Evolutionary conservation across 139 green algal genomes (phyloP).

Genomic region (Asterochloris sp.): DNA sequence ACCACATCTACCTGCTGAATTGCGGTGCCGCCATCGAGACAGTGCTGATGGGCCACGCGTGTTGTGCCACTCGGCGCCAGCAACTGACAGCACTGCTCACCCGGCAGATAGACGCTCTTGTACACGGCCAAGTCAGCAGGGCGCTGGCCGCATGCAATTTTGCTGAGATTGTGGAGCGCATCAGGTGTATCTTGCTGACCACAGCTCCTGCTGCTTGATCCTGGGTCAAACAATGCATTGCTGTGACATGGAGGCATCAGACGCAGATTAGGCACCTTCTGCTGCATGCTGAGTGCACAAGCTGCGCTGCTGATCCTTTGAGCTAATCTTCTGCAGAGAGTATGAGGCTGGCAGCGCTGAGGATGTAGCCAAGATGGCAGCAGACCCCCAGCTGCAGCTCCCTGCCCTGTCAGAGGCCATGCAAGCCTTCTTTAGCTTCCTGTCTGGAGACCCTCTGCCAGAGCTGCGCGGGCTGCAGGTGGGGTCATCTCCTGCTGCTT

Average conservation of each 20-base stretch:
- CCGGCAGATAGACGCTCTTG: neutral
- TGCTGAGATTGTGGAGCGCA: constrained; percentile 57
- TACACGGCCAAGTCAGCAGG: neutral
- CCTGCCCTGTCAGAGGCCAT: constrained; percentile 50
- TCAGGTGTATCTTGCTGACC: constrained; percentile 20
- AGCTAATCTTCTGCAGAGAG: neutral
- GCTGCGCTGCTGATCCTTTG: neutral
- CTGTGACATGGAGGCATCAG: neutral
- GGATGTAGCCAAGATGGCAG: constrained; percentile 22
- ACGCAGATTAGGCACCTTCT: neutral
- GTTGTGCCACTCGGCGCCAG: neutral
- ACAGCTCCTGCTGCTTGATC: neutral
- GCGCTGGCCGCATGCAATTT: constrained; percentile 48
- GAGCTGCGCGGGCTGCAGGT: constrained; percentile 71
- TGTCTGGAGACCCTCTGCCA: constrained; percentile 69
- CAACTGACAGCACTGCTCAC: neutral
- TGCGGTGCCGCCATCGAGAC: too few relatives aligned
- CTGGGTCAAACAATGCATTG: neutral
- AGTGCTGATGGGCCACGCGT: neutral
- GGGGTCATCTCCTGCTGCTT: neutral
- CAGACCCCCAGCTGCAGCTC: constrained; percentile 56
- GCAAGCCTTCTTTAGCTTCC: constrained; percentile 60
- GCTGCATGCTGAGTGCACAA: neutral
- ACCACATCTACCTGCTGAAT: too few relatives aligned
- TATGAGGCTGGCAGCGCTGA: neutral